phyloP scores from a whole-genome alignment of 1,284 basidiomycete genomes.

The Veloboletus limbatus region DNA sequence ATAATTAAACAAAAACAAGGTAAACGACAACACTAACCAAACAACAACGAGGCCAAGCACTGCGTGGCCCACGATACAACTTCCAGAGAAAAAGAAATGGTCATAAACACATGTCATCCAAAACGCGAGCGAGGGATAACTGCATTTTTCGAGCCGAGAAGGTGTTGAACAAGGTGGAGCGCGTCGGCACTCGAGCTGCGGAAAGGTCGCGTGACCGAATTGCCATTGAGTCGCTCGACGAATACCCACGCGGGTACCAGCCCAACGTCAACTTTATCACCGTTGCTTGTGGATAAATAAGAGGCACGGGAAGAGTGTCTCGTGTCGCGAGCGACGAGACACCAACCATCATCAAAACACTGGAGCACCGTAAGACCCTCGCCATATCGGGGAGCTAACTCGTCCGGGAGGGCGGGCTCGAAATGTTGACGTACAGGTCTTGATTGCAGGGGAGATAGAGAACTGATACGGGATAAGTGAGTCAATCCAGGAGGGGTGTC shows the following conservation, averaged over 20 bases:
- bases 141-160: slow-evolving; percentile 40
- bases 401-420: slow-evolving; percentile 66
- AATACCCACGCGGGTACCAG: slow-evolving; percentile 74
- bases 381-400: slow-evolving; percentile 50
- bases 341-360: slow-evolving; percentile 74
- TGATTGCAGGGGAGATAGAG: slow-evolving; percentile 36
- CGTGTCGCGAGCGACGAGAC: slow-evolving; percentile 57
- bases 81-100: slow-evolving; percentile 14
- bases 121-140: slow-evolving; percentile 70
- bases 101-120: slow-evolving; percentile 3
- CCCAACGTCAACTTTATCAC: slow-evolving; percentile 44
- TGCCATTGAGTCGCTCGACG: slow-evolving; percentile 55
- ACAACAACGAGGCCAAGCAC: neutral
- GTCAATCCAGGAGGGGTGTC: slow-evolving; percentile 6
- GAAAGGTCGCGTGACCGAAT: slow-evolving; percentile 58
- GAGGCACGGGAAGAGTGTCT: slow-evolving; percentile 37
- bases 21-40: neutral
- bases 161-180: slow-evolving; percentile 20
- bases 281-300: slow-evolving; percentile 2
- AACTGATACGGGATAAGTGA: slow-evolving; percentile 30
- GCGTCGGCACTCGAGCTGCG: slow-evolving; percentile 51
- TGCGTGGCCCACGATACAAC: neutral
- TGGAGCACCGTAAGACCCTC: slow-evolving; percentile 60
- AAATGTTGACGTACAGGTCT: slow-evolving; percentile 63
- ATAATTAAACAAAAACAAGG: no score